Evolutionary conservation across 495 filamentous ascomycete species (phyloP), one percentile per base, ranked within the genome.

Genomic region (Pseudomonodictys pantanalensis): DNA sequence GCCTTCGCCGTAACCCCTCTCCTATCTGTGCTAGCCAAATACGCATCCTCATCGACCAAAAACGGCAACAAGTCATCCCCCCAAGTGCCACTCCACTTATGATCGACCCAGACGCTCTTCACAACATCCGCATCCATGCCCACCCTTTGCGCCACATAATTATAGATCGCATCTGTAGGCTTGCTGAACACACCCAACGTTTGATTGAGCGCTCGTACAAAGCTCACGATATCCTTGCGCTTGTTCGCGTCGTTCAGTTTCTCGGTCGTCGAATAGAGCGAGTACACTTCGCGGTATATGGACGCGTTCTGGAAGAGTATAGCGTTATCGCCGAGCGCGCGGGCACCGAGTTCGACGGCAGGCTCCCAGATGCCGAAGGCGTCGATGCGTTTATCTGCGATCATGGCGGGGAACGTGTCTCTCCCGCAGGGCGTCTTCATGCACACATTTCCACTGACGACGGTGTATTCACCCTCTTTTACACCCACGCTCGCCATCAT

Each of bases 361-460:
- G 76, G 72, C 62, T 77, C 76, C 76, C 76, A 79, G 32, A 75
- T 60, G 1, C 76, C 76, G 45, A 77, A 71, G 5, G 74, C 76
- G 59, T 79, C 75, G 46, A 77, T 63, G 18, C 56, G 38, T 1
- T 65, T 53, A 24, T 47, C 42, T 39, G 56, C 57, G 28, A 79
- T 55, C 75, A 71, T 69, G n/a, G 48, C 35, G 12, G 76, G 76
- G 29, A 77, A 68, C 0, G 73, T 74, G 7, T 59, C 62, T 2
- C 60, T 35, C 0, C 57, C 72, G 63, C 76, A 79, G 6, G 76
- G 76, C 23, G 66, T 68, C 45, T 68, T 62, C 51, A 72, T 66
- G 57, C 75, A 77, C 12, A 69, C 53, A 25, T 56, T 64, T 10
- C 76, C 76, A 8, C 33, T 58, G 11, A 73, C 71, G 32, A 70